Base-by-base conservation (phyloP, 2,329 filamentous ascomycete species). In the Bipolaris zeicola region DNA sequence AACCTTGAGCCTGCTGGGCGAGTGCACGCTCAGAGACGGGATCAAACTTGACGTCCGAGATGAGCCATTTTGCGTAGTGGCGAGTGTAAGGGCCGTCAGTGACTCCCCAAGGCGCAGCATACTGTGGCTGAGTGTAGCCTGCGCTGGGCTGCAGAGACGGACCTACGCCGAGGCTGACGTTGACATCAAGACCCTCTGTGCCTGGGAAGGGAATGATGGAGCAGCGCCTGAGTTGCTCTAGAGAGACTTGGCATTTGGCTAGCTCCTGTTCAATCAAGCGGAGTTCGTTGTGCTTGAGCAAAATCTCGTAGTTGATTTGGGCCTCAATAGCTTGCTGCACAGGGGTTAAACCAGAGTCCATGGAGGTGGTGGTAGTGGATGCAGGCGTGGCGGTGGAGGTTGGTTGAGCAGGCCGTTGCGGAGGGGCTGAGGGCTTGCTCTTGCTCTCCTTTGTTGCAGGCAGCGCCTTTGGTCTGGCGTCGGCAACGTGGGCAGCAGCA, bases 221-320 rank as follows among this genome's bases (percentile, higher is more conserved):
- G 78, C 93, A 97, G 58, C 95, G 88, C 67, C 95, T 90, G 61
- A 99, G 82, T 79, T 98, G 95, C 78, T 99, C 95, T 65, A 98
- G 83, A 10, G 93, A 92, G 62, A 93, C 82, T 79, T 98, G 93
- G 72, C 93, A 97, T 80, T 97, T 98, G 63, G 92, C 94, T 63
- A 98, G 84, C 79, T 98, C 95, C 78, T 96, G 92, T 73, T 98
- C 92, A 76, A 98, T 96, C 65, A 96, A 83, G 55, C 93, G 91
- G 57, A 98, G 80, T 80, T 99, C 95, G 70, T 95, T 88, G 77
- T 99, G 95, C 82, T 97, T 98, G 74, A 96, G 80, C 62, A 98
- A 80, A 50, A 98, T 93, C 79, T 97, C 93, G 64, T 95, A 85
- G 70, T 92, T 91, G 76, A 98, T 89, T 77, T 97, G 90, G 60